Evolutionary conservation across 2,329 filamentous ascomycete genomes (phyloP).

Genomic region (Sporothrix brasiliensis): DNA sequence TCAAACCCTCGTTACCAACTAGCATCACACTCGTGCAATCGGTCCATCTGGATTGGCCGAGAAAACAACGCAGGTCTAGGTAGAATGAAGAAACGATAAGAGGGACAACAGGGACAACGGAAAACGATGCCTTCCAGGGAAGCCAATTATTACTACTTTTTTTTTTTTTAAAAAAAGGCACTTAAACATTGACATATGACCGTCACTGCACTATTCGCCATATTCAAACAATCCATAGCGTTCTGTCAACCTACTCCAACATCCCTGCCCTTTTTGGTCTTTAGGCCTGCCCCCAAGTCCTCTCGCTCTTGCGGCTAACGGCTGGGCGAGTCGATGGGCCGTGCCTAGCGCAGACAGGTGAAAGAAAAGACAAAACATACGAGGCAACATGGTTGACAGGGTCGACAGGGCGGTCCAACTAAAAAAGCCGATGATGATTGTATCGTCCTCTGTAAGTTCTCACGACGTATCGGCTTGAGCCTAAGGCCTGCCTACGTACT

Average conservation of each 20-base stretch:
- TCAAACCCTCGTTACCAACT: not conserved
- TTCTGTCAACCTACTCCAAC: not conserved
- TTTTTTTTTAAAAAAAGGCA: not conserved
- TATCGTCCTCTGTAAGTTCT: not conserved
- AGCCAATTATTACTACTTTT: not conserved
- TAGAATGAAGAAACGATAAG: not conserved
- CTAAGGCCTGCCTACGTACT: not conserved
- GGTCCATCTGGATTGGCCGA: conserved; percentile 28
- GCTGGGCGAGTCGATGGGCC: conserved; percentile 19
- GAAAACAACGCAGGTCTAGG: not conserved
- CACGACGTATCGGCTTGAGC: not conserved
- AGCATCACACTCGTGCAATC: conserved; percentile 7
- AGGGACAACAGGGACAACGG: not conserved
- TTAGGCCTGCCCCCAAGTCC: not conserved
- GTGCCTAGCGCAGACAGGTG: conserved; percentile 22
- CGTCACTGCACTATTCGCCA: not conserved
- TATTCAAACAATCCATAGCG: not conserved
- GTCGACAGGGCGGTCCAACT: too few relatives aligned
- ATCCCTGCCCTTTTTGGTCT: conserved; percentile 13
- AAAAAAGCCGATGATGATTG: not conserved
- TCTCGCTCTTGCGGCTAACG: conserved; percentile 16
- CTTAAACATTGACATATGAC: not conserved
- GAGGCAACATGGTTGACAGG: not conserved
- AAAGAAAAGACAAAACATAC: not conserved
- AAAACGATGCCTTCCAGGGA: not conserved